Evolutionary conservation across 2,329 filamentous ascomycete genomes (phyloP), one percentile per base, ranked within the genome.

Genomic region (Uncinocarpus reesii): DNA sequence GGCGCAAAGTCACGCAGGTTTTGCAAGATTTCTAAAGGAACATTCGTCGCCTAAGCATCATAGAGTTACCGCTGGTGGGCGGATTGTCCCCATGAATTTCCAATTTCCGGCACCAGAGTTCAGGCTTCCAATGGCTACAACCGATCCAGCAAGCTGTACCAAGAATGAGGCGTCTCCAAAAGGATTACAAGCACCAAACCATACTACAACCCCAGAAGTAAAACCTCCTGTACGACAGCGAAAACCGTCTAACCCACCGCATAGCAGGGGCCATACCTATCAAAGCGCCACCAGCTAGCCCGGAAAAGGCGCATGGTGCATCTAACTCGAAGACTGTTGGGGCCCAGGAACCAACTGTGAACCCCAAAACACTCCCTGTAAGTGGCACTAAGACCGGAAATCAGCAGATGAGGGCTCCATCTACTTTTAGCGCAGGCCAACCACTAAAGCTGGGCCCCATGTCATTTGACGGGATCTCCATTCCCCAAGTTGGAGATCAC

Each of bases 11-110:
- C 62, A 71, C 41, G 58, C 62, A 40, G 71, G 71, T 0, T 74
- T 74, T 56, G 65, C 61, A 26, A 62, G 62, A 31, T 74, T 73
- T 49, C 59, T 74, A 7, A 68, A 68, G 55, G 62, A 70, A 44
- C 70, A 73, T 50, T 62, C 68, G 6, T 72, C 71, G 29, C 70
- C 71, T n/a, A 70, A 64, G 28, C 67, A 71, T 50, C 67, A 73
- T 44, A 67, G 71, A 44, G 71, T 74, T 42, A 73, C 70, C 32
- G 69, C 71, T 49, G 70, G 70, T 18, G 71, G 71, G 7, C 65
- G 64, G 34, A 72, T 74, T 23, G 69, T 74, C 29, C 69, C 70
- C n/a, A 70, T 72, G 65, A 60, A 62, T 29, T 59, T 62, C 26
- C 54, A 57, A 16, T 26, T 50, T 8, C 58, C 64, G 20, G 62